A percentile compares a stretch with the other conserved stretches of the same genome.
These are phyloP conservation scores for Crepidotus sp. DNA, from an alignment of 1,284 basidiomycete genomes.

Conservation along the genomic window DNA sequence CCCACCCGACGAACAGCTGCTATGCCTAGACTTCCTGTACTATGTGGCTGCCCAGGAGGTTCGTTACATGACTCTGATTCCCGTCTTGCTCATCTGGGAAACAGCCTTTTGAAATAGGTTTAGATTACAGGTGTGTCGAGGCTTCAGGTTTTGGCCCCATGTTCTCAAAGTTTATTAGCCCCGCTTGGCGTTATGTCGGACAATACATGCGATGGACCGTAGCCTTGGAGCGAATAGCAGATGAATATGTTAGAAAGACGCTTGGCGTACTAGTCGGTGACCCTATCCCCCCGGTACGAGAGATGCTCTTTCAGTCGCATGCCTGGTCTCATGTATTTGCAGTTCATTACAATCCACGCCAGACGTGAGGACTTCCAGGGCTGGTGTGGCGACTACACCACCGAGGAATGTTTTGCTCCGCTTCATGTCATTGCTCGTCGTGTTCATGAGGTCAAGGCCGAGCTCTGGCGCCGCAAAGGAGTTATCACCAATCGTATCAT, in stretches of 20 bases:
- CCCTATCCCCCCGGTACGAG: slow-evolving; percentile 28
- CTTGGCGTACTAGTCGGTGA: slow-evolving; percentile 29
- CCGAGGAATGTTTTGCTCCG: slow-evolving; percentile 21
- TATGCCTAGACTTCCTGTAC: slow-evolving; percentile 49
- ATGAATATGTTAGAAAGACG: slow-evolving; percentile 31
- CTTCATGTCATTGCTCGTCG: slow-evolving; percentile 46
- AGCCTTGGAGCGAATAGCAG: slow-evolving; percentile 30
- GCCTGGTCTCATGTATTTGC: not conserved
- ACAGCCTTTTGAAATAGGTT: slow-evolving; percentile 27
- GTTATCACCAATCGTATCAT: slow-evolving; percentile 48
- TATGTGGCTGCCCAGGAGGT: slow-evolving; percentile 30
- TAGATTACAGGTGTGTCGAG: slow-evolving; percentile 9
- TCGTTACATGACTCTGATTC: not conserved
- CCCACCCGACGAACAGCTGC: slow-evolving; percentile 42
- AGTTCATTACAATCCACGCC: slow-evolving; percentile 18
- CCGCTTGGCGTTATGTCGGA: slow-evolving; percentile 42
- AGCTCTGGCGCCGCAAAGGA: slow-evolving; percentile 42
- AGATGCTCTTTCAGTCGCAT: not conserved
- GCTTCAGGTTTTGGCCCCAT: not conserved
- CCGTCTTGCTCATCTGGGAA: not conserved
- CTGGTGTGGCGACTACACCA: slow-evolving; percentile 3
- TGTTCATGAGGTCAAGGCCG: slow-evolving; percentile 53
- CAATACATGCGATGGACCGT: slow-evolving; percentile 37
- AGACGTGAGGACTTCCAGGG: slow-evolving; percentile 13
- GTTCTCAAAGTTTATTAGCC: slow-evolving; percentile 34